phyloP scores from a whole-genome alignment of 805 yeast genomes.

The Starmerella floris region DNA sequence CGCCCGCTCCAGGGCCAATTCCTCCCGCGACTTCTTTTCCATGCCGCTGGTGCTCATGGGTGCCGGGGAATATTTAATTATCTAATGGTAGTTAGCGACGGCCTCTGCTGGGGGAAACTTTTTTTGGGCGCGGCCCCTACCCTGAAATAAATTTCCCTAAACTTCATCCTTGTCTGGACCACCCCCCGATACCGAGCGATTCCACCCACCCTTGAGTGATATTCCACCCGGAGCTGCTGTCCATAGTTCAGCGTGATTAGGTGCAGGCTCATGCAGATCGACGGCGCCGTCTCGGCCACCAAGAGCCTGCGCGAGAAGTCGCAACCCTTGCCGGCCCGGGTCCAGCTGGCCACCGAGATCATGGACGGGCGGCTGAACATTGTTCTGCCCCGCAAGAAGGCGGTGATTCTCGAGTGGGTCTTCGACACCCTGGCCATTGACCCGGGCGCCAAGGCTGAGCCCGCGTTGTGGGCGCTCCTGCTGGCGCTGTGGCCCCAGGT shows the following conservation, averaged over 20 bases:
- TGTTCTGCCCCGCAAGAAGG: conserved; percentile 25
- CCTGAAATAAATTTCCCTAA: background rate
- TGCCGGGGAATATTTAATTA: background rate
- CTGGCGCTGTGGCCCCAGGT: conserved; percentile 8
- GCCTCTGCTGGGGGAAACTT: too few species aligned
- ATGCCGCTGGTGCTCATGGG: background rate
- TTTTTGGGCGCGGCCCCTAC: too few species aligned
- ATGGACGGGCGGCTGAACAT: conserved; percentile 16
- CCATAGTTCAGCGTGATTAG: too few species aligned
- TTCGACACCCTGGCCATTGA: conserved; percentile 23
- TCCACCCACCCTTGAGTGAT: too few species aligned
- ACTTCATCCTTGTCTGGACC: too few species aligned
- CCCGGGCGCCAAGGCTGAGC: conserved; percentile 9
- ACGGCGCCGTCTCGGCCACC: conserved; percentile 21
- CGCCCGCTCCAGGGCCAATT: conserved; percentile 58
- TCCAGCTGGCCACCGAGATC: conserved; percentile 19
- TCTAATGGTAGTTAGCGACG: too few species aligned
- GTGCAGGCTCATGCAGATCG: conserved; percentile 3
- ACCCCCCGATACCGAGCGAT: too few species aligned
- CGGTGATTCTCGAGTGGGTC: conserved; percentile 29
- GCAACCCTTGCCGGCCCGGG: conserved; percentile 16
- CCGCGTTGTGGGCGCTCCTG: conserved; percentile 18
- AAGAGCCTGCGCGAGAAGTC: conserved; percentile 23
- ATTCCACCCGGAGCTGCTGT: too few species aligned
- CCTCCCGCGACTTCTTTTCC: conserved; percentile 64